Conservation (phyloP, 2,329 filamentous ascomycete genomes). For the Pseudovirgaria hyperparasitica region DNA sequence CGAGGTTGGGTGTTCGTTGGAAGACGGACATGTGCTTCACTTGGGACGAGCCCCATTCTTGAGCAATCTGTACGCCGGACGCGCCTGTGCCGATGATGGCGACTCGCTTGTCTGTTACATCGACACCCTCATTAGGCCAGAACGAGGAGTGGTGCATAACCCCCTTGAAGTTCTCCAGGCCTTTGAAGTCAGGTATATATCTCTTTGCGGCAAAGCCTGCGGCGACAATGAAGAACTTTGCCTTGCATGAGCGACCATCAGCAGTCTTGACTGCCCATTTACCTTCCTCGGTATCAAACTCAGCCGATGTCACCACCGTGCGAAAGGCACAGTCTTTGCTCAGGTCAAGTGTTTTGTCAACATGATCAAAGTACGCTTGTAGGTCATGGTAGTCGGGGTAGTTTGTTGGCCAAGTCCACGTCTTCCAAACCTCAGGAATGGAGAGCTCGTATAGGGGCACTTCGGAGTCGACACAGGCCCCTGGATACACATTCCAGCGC, state of each 20-base stretch:
- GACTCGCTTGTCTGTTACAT: slow-evolving; percentile 40
- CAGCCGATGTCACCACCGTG: slow-evolving; percentile 35
- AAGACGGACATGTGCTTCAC: slow-evolving; percentile 5
- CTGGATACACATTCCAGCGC: slow-evolving; percentile 17
- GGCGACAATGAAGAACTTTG: slow-evolving; percentile 36
- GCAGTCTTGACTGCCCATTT: slow-evolving; percentile 36
- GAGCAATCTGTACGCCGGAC: slow-evolving; percentile 47
- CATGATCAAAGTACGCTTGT: slow-evolving; percentile 41
- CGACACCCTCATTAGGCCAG: slow-evolving; percentile 41
- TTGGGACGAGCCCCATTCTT: slow-evolving; percentile 28
- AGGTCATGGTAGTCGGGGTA: slow-evolving; percentile 39
- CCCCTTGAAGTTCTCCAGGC: slow-evolving; percentile 44
- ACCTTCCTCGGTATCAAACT: slow-evolving; percentile 30
- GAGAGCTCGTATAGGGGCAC: slow-evolving; percentile 28
- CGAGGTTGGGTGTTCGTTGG: slow-evolving; percentile 52
- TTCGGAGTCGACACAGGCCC: slow-evolving; percentile 30
- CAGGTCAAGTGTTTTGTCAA: slow-evolving; percentile 39
- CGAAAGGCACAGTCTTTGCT: slow-evolving; percentile 42
- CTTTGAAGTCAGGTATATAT: slow-evolving; percentile 43
- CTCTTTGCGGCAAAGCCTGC: slow-evolving; percentile 42
- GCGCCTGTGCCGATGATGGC: slow-evolving; percentile 51
- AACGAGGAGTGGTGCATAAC: slow-evolving; percentile 42
- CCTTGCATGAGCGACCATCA: slow-evolving; percentile 33
- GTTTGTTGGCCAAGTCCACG: slow-evolving; percentile 39
- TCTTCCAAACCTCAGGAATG: slow-evolving; percentile 26